Base-by-base conservation (phyloP, 192 early-diverging fungal genomes). In the Backusella australiensis region DNA sequence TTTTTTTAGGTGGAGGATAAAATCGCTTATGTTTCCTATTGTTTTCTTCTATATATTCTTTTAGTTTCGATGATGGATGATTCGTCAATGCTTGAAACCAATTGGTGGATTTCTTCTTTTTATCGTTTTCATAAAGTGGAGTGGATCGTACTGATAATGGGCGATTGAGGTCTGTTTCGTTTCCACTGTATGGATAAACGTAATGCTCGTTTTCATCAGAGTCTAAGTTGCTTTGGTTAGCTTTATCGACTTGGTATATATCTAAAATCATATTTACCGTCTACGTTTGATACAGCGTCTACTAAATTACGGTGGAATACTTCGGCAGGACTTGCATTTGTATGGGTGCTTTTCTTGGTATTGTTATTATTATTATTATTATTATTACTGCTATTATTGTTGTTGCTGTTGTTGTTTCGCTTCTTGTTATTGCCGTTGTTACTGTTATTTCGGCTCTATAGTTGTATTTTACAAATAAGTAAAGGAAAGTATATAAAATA, bases 131-230 rank as follows among this genome's bases (percentile, higher is more conserved):
- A 42, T 39, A 44, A 12, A 49, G 39, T 46, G 70, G 70, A 29
- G 29, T 59, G 14, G 77, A 78, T 67, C 72, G 77, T 15, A 78
- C 41, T 6, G 77, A 74, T 17, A 49, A 39, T 17, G 77, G 66
- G 15, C 66, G 38, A 35, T 73, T 38, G 26, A 36, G 34, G 12
- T 63, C 56, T 19, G 69, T 72, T 41, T 66, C 67, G 46, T 67
- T 75, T 23, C 76, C 70, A 38, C 76, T 74, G 34, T 75, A 81
- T 3, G 80, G 80, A 49, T 81, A 81, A 1, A 81, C 73, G 71
- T 81, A 81, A 19, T 70, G 69, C 67, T 81, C 80, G 71, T 81
- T 81, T 67, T 81, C 80, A 44, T 81, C 80, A 11, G 80, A 81
- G 65, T 78, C 80, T 81, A 76, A 32, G 2, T n/a, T n/a, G 15